phyloP scores from a whole-genome alignment of 805 yeast genomes.

The Ogataea dorogensis region DNA sequence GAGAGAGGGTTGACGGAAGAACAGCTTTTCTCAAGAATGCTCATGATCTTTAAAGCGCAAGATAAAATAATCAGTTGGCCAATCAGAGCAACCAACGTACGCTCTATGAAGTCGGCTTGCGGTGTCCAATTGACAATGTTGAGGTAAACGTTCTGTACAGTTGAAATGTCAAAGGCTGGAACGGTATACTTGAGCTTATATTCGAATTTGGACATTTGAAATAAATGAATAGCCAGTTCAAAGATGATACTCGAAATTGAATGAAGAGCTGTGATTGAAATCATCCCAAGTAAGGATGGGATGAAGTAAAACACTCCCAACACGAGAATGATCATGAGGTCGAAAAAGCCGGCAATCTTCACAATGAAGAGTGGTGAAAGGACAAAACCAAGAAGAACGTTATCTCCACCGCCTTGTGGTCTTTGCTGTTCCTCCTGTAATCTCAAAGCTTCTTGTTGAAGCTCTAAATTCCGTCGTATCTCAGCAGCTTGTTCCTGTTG shows the following conservation, averaged over 20 bases:
- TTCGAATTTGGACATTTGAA: not conserved
- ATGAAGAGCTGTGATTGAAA: constrained; percentile 17
- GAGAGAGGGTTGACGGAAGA: constrained; percentile 43
- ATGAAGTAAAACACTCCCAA: constrained; percentile 25
- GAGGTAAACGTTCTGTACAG: constrained; percentile 11
- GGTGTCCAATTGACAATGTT: constrained; percentile 28
- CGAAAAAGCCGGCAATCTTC: constrained; percentile 24
- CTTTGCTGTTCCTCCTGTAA: constrained; percentile 11
- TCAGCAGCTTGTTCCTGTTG: too few relatives aligned
- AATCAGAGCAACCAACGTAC: constrained; percentile 14
- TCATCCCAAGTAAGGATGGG: constrained; percentile 28
- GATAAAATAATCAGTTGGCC: constrained; percentile 26
- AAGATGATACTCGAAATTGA: constrained; percentile 2
- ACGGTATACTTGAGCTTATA: not conserved
- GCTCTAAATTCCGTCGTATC: too few relatives aligned
- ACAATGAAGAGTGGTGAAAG: constrained; percentile 15
- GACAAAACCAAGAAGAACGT: constrained; percentile 15
- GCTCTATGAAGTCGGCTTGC: constrained; percentile 17
- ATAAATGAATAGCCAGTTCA: not conserved
- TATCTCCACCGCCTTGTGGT: constrained; percentile 14
- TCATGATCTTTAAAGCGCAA: constrained; percentile 26
- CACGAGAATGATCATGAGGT: constrained; percentile 21
- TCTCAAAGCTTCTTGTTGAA: constrained; percentile 8
- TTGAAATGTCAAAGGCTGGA: constrained; percentile 4
- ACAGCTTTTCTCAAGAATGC: constrained; percentile 28